Evolutionary conservation across 805 yeast genomes (phyloP), one percentile per base, ranked within the genome.

Genomic region (Lipomyces sp.): DNA sequence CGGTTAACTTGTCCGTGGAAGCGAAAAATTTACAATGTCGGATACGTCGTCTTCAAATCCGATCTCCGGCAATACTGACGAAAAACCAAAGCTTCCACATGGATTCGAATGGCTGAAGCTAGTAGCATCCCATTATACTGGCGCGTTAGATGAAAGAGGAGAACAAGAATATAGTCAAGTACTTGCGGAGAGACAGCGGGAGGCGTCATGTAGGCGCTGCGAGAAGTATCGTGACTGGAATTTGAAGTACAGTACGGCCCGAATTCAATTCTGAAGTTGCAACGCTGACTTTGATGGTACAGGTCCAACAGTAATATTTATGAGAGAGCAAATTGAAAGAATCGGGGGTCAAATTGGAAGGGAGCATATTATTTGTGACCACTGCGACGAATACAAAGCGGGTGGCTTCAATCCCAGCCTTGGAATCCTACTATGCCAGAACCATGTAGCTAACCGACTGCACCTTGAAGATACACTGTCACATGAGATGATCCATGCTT

Each of bases 321-420:
- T 95, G 96, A 80, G 87, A 72, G 92, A 92, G 63, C 92, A 93
- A 75, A 87, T 95, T 58, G 83, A 83, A 53, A 88, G 90, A 72
- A 79, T 89, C 30, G 85, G 85, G n/a, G 87, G 86, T 10, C 81
- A 82, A 18, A 77, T 87, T 53, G 77, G 79, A 63, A 77, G 79
- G 15, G 73, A 76, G 34, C 87, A 88, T 72, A 86, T 94, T 62
- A 81, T 85, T 15, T 95, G 99, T 77, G 95, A 87, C 62, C 84
- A 84, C 8, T 95, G 99, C 77, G 91, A 89, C 69, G 96, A 90
- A 68, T 82, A 84, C 79, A 85, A 87, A 73, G 88, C 92, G 50
- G 99, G 98, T 56, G 99, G 99, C 1, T 95, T 89, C 77, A 92
- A 93, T 75, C 98, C 98, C 0, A 90, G 91, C 50, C 76, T 86